Evolutionary conservation across 371 early-diverging fungal species (phyloP), one percentile per base, ranked within the genome.

Genomic region (Rhizopus arrhizus): DNA sequence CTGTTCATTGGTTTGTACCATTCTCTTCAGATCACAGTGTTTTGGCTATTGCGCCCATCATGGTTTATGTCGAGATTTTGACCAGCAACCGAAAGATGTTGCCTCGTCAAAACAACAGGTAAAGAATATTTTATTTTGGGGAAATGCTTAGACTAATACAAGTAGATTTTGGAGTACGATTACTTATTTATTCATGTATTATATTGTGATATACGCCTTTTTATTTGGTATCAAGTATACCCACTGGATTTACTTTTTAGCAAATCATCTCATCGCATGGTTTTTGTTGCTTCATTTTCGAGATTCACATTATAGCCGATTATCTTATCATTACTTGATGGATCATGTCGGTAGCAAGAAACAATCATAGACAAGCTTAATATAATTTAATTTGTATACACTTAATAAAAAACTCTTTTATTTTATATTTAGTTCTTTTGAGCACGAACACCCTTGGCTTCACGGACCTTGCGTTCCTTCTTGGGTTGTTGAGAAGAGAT

Each of bases 1-100:
- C 82, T 9, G 84, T 82, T 5, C 80, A 83, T 51, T 87, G 88
- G 88, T 81, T 78, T 59, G 80, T 72, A 6, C 85, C 85, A 0
- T 84, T 85, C 58, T 77, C 77, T 2, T 78, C 85, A 1, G 88
- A 87, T 50, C 86, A 87, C 56, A 80, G 72, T 53, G 68, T 85
- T 13, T 61, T 80, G 29, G 79, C 82, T 9, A 80, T 87, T 49
- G 81, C 81, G 3, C 86, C 88, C 0, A 81, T 85, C 33, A 73
- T 86, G 53, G 56, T 85, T 35, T 78, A 84, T 49, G 80, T 82
- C 7, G 84, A 86, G 40, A 64, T 78, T 35, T 54, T 84, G 36
- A 77, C 79, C 29, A 63, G 70, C 12, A 72, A 70, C 6, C 58
- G 70, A 32, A 78, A 70, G 29, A 75, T 80, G 67, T 53, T 84